These are phyloP conservation scores for Monosporascus sp. DNA, from an alignment of 2,329 filamentous ascomycete species.

Conservation along the genomic window DNA sequence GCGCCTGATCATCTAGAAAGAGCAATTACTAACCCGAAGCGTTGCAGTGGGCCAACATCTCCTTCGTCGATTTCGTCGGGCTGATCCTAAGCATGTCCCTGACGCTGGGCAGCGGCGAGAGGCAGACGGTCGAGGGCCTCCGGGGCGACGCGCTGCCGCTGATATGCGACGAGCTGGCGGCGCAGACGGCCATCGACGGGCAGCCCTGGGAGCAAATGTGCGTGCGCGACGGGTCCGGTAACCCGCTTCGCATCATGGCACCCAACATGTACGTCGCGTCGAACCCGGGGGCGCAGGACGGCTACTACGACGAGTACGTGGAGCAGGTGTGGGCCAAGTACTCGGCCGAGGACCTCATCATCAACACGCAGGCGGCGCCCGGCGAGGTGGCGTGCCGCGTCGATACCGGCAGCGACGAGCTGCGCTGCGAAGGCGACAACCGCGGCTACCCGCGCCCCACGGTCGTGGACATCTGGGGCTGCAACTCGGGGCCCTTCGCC, in stretches of 20 bases:
- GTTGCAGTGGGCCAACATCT: slow-evolving; percentile 34
- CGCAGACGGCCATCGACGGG: slow-evolving; percentile 32
- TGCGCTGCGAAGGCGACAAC: slow-evolving; percentile 38
- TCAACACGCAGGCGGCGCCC: slow-evolving; percentile 36
- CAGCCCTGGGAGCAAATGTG: slow-evolving; percentile 41
- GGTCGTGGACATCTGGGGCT: slow-evolving; percentile 43
- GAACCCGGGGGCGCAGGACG: slow-evolving; percentile 28
- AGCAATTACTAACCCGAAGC: too few relatives aligned
- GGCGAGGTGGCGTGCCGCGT: slow-evolving; percentile 37
- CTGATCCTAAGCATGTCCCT: slow-evolving; percentile 42
- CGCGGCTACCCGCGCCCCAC: slow-evolving; percentile 37
- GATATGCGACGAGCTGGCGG: slow-evolving; percentile 32
- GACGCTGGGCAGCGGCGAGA: slow-evolving; percentile 23
- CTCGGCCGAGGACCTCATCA: slow-evolving; percentile 28
- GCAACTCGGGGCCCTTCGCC: slow-evolving; percentile 42
- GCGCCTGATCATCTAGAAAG: too few relatives aligned
- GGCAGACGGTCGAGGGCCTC: slow-evolving; percentile 32
- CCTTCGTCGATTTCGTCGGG: slow-evolving; percentile 44
- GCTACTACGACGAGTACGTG: slow-evolving; percentile 41
- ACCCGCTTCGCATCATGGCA: slow-evolving; percentile 38
- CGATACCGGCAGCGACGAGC: slow-evolving; percentile 24
- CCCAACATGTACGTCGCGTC: slow-evolving; percentile 35
- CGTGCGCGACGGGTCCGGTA: slow-evolving; percentile 29
- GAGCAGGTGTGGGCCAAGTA: slow-evolving; percentile 42
- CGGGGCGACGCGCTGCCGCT: slow-evolving; percentile 23